Base-by-base conservation (phyloP, 2,329 filamentous ascomycete genomes). In the Nectriaceae sp. region DNA sequence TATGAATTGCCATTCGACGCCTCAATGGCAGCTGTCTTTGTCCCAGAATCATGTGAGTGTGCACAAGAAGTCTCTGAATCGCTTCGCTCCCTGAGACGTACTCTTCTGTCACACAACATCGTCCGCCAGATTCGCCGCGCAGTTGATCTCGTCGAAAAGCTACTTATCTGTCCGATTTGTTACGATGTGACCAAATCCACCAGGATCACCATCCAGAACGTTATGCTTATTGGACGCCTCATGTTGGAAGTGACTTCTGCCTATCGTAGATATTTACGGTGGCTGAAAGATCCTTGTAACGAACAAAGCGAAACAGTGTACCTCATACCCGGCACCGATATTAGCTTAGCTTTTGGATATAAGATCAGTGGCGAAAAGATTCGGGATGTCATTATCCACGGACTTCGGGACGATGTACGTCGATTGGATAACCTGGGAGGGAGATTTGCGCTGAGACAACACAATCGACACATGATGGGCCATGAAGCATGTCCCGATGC, bases 131-230 rank as follows among this genome's bases (percentile, higher is more conserved):
- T 48, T 36, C 46, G 46, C 16, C 46, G 22, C 11, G 46, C 19
- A 4, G 26, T 24, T 10, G 36, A 52, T 4, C 48, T 64, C 13
- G 29, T 53, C 31, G 58, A 63, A 18, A 46, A 51, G 11, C 37
- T 65, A 26, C 45, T 65, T 16, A 53, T 46, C 1, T 65, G 63
- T 45, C 52, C 55, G 4, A 52, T 54, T 19, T 65, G 63, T 53
- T 65, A 63, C 42, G 61, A 65, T 21, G 47, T 60, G n/a, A 60
- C 59, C 2, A 64, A 62, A 21, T 59, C 62, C 5, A 60, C 62
- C 3, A 55, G 61, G 16, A 31, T 62, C 16, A 65, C 63, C 3
- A 52, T 64, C 4, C 62, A 65, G 38, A 65, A 64, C 40, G 63
- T 64, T 2, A 53, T 64, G 2, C 55, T 65, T 4, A 55, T 64